Percentiles rank a stretch among this genome's conserved stretches.
These are phyloP conservation scores for Plasmodium relictum DNA, from an alignment of 169 alveolate genomes.

Conservation along the genomic window DNA sequence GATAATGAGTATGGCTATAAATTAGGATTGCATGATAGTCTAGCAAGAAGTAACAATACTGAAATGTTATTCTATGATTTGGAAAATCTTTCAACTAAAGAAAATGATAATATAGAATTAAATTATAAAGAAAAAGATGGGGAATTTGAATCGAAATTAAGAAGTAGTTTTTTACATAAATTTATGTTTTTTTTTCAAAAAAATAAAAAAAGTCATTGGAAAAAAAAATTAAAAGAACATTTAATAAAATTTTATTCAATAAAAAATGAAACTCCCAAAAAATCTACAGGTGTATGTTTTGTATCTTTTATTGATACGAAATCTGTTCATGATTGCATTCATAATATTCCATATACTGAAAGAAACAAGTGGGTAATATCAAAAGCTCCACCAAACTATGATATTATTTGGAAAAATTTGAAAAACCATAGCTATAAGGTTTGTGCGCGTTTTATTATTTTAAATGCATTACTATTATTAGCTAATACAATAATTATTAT, in stretches of 20 bases:
- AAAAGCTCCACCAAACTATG: slow-evolving; percentile 74
- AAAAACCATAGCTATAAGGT: slow-evolving; percentile 61
- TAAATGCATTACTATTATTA: slow-evolving; percentile 46
- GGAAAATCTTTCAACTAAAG: slow-evolving; percentile 52
- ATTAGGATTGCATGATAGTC: slow-evolving; percentile 29
- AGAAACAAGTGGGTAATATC: slow-evolving; percentile 73
- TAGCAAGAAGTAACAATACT: slow-evolving; percentile 35
- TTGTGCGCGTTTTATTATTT: slow-evolving; percentile 56
- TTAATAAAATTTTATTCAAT: slow-evolving; percentile 56
- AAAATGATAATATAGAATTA: slow-evolving; percentile 32
- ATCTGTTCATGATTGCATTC: slow-evolving; percentile 75
- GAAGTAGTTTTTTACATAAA: slow-evolving; percentile 29
- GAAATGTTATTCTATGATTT: slow-evolving; percentile 64
- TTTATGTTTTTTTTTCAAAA: slow-evolving; percentile 46
- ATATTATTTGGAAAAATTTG: slow-evolving; percentile 63
- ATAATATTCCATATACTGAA: slow-evolving; percentile 61
- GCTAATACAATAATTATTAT: slow-evolving; percentile 61
- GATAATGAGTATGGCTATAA: slow-evolving; percentile 32
- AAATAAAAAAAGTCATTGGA: slow-evolving; percentile 74
- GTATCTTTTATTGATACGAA: slow-evolving; percentile 72
- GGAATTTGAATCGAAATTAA: slow-evolving; percentile 9
- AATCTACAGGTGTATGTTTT: slow-evolving; percentile 74
- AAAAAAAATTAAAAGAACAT: slow-evolving; percentile 68
- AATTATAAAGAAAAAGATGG: slow-evolving; percentile 35
- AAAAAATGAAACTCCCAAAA: slow-evolving; percentile 72